phyloP scores from a whole-genome alignment of 176 grass and related monocot species.

The Cenchrus americanus region DNA sequence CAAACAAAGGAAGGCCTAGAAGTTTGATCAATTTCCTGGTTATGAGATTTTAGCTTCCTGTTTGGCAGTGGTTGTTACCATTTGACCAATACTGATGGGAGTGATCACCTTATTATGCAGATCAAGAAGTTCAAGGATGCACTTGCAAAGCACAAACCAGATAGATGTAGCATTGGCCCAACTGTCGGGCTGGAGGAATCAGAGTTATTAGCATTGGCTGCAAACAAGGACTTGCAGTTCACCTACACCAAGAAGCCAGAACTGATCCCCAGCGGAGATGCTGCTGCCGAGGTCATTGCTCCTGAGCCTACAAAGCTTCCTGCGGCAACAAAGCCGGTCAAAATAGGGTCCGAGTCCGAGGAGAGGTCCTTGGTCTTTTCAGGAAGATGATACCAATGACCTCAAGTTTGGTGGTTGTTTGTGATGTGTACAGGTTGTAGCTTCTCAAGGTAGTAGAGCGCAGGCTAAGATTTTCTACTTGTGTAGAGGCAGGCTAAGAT shows the following conservation, averaged over 20 bases:
- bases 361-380: constrained; percentile 65
- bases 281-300: constrained; percentile 16
- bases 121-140: constrained; percentile 96
- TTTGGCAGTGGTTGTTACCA: background rate
- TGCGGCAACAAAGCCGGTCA: constrained; percentile 12
- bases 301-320: constrained; percentile 42
- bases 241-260: constrained; percentile 65
- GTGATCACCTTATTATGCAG: constrained; percentile 43
- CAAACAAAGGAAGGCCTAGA: too few species aligned
- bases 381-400: constrained; percentile 54
- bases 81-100: constrained; percentile 22
- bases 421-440: constrained; percentile 53
- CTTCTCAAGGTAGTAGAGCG: constrained; percentile 38
- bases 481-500: constrained; percentile 56
- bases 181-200: constrained; percentile 76
- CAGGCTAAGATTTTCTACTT: constrained; percentile 60
- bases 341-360: constrained; percentile 48
- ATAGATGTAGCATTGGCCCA: constrained; percentile 77
- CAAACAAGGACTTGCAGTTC: constrained; percentile 88
- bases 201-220: constrained; percentile 70
- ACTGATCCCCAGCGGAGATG: constrained; percentile 19
- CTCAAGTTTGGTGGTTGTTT: constrained; percentile 46
- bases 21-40: background rate
- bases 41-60: background rate
- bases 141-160: constrained; percentile 92